These are phyloP conservation scores for Cladosporium halotolerans DNA, from an alignment of 2,329 filamentous ascomycete species.

Conservation along the genomic window DNA sequence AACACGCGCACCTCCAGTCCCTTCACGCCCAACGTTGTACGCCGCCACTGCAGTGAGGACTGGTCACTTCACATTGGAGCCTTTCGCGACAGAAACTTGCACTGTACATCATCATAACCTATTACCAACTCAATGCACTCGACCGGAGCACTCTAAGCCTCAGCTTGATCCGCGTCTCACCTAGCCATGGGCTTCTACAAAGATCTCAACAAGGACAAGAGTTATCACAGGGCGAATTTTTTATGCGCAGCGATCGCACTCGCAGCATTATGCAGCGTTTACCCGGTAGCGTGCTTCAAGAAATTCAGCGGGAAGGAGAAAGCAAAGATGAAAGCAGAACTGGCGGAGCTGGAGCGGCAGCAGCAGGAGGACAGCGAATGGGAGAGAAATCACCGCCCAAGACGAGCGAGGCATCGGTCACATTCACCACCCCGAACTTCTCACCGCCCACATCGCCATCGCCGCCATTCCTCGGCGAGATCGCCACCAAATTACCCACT, in stretches of 20 bases:
- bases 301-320: slow-evolving; percentile 29
- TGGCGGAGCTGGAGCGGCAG: slow-evolving; percentile 21
- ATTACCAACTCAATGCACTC: too few species aligned
- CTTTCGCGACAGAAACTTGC: not conserved
- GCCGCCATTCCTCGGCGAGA: slow-evolving; percentile 19
- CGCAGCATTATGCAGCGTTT: slow-evolving; percentile 31
- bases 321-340: slow-evolving; percentile 19
- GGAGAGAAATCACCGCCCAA: slow-evolving; percentile 18
- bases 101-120: not conserved
- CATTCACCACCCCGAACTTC: slow-evolving; percentile 23
- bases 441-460: slow-evolving; percentile 16
- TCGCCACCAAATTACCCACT: slow-evolving; percentile 18
- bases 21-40: too few species aligned
- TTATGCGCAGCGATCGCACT: slow-evolving; percentile 23
- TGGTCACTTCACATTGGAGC: too few species aligned
- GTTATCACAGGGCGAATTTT: slow-evolving; percentile 29
- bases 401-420: slow-evolving; percentile 20
- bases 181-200: slow-evolving; percentile 22
- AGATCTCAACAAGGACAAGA: slow-evolving; percentile 26
- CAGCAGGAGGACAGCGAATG: slow-evolving; percentile 21
- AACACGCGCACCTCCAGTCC: too few species aligned
- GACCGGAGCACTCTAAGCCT: too few species aligned
- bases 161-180: not conserved
- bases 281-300: slow-evolving; percentile 32
- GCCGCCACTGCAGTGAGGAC: too few species aligned